Percentiles rank a stretch among this genome's conserved stretches.
Conservation (phyloP, 2,329 filamentous ascomycete species). For the Fusarium robinianum region DNA sequence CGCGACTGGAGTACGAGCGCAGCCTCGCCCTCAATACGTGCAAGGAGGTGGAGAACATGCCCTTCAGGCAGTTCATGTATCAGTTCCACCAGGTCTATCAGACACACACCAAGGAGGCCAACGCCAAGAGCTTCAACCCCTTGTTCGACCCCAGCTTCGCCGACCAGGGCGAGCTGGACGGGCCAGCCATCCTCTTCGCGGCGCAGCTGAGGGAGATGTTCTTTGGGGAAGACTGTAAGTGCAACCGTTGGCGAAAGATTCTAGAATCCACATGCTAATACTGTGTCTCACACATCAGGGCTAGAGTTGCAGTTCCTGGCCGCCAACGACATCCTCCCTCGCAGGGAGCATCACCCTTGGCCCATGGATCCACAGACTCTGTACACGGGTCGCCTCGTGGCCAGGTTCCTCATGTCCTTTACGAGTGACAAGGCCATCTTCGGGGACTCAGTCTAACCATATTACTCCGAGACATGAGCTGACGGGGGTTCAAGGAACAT, state of each 20-base stretch:
- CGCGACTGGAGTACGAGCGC: slow-evolving; percentile 45
- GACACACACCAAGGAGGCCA: slow-evolving; percentile 56
- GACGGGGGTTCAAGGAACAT: slow-evolving; percentile 6
- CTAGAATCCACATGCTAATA: slow-evolving; percentile 23
- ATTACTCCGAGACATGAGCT: slow-evolving; percentile 28
- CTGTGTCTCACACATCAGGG: slow-evolving; percentile 36
- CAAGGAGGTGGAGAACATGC: slow-evolving; percentile 60
- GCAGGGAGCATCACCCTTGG: slow-evolving; percentile 50
- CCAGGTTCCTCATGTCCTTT: slow-evolving; percentile 61
- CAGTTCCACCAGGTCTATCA: slow-evolving; percentile 65
- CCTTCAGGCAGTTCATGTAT: slow-evolving; percentile 63
- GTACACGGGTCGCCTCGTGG: slow-evolving; percentile 58
- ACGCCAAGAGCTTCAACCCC: slow-evolving; percentile 59
- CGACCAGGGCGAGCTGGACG: slow-evolving; percentile 52
- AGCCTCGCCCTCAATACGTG: slow-evolving; percentile 52
- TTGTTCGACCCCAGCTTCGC: slow-evolving; percentile 51
- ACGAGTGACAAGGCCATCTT: slow-evolving; percentile 55
- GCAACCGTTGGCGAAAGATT: slow-evolving; percentile 9
- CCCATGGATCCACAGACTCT: slow-evolving; percentile 54
- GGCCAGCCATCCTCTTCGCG: slow-evolving; percentile 52
- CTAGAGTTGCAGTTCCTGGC: slow-evolving; percentile 49
- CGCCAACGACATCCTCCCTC: slow-evolving; percentile 52
- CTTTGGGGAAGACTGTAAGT: slow-evolving; percentile 52
- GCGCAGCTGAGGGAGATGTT: slow-evolving; percentile 50
- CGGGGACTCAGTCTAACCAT: slow-evolving; percentile 34